These are phyloP conservation scores for Digitaria exilis DNA, from an alignment of 202 grass and related monocot genomes.

Conservation along the genomic window DNA sequence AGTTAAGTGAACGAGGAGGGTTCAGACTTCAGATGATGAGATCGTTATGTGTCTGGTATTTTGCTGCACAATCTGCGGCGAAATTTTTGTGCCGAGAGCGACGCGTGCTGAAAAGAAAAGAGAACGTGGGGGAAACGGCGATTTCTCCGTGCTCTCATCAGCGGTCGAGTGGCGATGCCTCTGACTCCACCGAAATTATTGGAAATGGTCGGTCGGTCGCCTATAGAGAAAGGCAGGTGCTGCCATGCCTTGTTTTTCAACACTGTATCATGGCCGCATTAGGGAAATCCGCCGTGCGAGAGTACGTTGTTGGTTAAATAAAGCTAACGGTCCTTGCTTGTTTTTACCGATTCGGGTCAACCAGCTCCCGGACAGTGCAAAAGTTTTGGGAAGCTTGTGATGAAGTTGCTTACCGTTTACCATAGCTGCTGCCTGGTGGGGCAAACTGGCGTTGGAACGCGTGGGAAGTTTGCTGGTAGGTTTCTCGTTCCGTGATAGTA, in stretches of 20 bases:
- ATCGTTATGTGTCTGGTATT: background rate
- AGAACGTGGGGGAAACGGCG: constrained; percentile 36
- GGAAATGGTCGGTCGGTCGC: constrained; percentile 13
- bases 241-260: background rate
- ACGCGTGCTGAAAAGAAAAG: constrained; percentile 32
- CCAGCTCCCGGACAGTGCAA: background rate
- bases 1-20: constrained; percentile 20
- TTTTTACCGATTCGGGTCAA: background rate
- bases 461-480: background rate
- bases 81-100: constrained; percentile 33
- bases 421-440: background rate
- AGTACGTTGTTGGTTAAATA: constrained; percentile 26
- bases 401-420: background rate
- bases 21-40: background rate
- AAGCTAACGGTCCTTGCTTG: constrained; percentile 27
- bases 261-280: background rate
- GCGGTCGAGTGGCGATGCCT: constrained; percentile 23
- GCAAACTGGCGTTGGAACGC: background rate
- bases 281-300: constrained; percentile 35
- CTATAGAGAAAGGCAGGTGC: background rate
- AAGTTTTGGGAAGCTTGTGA: background rate
- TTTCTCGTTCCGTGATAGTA: background rate
- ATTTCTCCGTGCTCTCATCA: background rate
- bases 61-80: constrained; percentile 44
- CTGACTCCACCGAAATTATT: constrained; percentile 40